Evolutionary conservation across 768 basidiomycete genomes (phyloP).

Genomic region (Macrolepiota albuminosa): DNA sequence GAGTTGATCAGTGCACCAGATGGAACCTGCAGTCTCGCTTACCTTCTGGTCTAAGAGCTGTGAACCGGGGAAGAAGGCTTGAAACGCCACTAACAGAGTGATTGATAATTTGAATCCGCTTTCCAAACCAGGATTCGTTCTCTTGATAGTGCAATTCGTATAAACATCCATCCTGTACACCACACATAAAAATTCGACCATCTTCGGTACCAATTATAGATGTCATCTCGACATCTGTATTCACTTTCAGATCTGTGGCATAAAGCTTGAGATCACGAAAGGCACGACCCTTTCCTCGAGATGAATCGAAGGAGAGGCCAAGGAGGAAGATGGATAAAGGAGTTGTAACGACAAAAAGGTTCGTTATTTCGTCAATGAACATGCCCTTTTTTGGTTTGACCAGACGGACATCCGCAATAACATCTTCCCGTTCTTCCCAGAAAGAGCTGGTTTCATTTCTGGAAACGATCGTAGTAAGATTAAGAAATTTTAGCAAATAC

Average conservation of each 20-base stretch:
- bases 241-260: slow-evolving; percentile 78
- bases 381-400: slow-evolving; percentile 82
- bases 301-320: slow-evolving; percentile 61
- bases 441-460: slow-evolving; percentile 93
- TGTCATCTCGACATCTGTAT: slow-evolving; percentile 81
- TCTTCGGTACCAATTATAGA: slow-evolving; percentile 74
- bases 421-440: slow-evolving; percentile 86
- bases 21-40: slow-evolving; percentile 17
- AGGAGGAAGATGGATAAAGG: slow-evolving; percentile 79
- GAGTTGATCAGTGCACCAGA: slow-evolving; percentile 4
- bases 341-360: slow-evolving; percentile 87
- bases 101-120: slow-evolving; percentile 79
- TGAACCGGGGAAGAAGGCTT: slow-evolving; percentile 75
- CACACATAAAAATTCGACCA: slow-evolving; percentile 91
- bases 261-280: slow-evolving; percentile 83
- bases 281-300: slow-evolving; percentile 33
- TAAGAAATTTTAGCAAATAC: neutral
- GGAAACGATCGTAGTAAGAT: neutral
- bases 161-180: slow-evolving; percentile 78
- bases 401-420: slow-evolving; percentile 84
- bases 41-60: slow-evolving; percentile 64
- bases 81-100: slow-evolving; percentile 78
- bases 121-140: slow-evolving; percentile 89
- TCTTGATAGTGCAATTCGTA: slow-evolving; percentile 93
- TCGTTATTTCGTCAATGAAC: slow-evolving; percentile 90